These are phyloP conservation scores for Onygena corvina DNA, from an alignment of 2,329 filamentous ascomycete species.

Conservation along the genomic window DNA sequence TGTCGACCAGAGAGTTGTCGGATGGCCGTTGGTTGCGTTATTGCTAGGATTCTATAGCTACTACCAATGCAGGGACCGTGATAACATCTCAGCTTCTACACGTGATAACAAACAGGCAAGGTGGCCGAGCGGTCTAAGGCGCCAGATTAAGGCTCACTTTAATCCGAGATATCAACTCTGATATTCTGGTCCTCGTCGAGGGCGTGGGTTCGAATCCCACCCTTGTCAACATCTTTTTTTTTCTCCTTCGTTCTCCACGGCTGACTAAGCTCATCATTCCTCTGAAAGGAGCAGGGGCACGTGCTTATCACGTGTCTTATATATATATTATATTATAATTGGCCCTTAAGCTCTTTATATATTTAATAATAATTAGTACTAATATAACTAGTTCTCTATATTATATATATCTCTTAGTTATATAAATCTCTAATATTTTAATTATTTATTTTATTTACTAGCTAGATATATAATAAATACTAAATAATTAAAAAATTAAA, in stretches of 20 bases:
- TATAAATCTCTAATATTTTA: too few relatives aligned
- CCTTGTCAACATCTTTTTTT: slow-evolving; percentile 1
- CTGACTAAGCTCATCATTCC: neutral
- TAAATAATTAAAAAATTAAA: too few relatives aligned
- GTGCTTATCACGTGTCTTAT: too few relatives aligned
- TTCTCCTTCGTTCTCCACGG: neutral
- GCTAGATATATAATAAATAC: too few relatives aligned
- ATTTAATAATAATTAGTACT: too few relatives aligned
- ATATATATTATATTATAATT: too few relatives aligned
- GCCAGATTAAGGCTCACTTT: slow-evolving; percentile 7
- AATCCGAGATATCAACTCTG: neutral
- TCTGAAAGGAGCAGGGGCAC: too few relatives aligned
- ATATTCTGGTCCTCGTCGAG: slow-evolving; percentile 4
- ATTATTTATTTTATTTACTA: too few relatives aligned
- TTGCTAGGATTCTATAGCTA: neutral
- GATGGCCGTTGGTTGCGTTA: neutral
- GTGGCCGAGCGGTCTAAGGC: slow-evolving; percentile 7
- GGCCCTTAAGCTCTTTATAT: too few relatives aligned
- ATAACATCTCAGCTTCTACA: neutral
- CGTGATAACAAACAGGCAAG: slow-evolving; percentile 6
- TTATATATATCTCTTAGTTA: too few relatives aligned
- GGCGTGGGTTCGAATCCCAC: slow-evolving; percentile 7
- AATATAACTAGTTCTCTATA: too few relatives aligned
- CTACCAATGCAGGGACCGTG: neutral
- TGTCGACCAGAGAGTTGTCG: too few relatives aligned